phyloP scores from a whole-genome alignment of 345 rosid genomes.

The Bruguiera gymnorhiza region DNA sequence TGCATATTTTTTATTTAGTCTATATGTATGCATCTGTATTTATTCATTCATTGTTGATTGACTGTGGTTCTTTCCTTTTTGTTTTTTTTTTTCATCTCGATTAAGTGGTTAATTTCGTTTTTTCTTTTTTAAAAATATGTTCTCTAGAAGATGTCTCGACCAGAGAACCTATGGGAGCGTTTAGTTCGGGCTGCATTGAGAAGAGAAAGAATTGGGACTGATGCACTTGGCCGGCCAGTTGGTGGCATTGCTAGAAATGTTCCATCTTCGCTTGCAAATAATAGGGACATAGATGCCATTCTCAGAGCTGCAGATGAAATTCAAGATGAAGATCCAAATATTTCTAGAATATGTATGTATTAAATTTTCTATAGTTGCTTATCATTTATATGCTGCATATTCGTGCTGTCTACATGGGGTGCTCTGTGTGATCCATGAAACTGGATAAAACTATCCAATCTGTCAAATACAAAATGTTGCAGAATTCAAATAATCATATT shows the following conservation, averaged over 20 bases:
- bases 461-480: too few relatives aligned
- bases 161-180: conserved; percentile 82
- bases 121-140: neutral
- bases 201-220: conserved; percentile 63
- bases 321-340: conserved; percentile 82
- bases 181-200: conserved; percentile 74
- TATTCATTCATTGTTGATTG: too few relatives aligned
- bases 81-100: too few relatives aligned
- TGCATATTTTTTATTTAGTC: too few relatives aligned
- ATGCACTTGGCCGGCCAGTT: conserved; percentile 44
- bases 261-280: conserved; percentile 83
- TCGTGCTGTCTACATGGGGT: too few relatives aligned
- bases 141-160: conserved; percentile 65
- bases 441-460: too few relatives aligned
- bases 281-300: conserved; percentile 82
- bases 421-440: too few relatives aligned
- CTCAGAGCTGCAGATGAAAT: conserved; percentile 94
- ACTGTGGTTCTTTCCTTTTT: too few relatives aligned
- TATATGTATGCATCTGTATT: too few relatives aligned
- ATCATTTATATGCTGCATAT: neutral
- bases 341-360: conserved; percentile 77
- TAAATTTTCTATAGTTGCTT: neutral
- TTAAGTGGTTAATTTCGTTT: neutral
- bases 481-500: too few relatives aligned
- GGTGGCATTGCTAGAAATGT: conserved; percentile 73